Conservation (phyloP, 2,329 filamentous ascomycete genomes). For the Cercospora berteroae region DNA sequence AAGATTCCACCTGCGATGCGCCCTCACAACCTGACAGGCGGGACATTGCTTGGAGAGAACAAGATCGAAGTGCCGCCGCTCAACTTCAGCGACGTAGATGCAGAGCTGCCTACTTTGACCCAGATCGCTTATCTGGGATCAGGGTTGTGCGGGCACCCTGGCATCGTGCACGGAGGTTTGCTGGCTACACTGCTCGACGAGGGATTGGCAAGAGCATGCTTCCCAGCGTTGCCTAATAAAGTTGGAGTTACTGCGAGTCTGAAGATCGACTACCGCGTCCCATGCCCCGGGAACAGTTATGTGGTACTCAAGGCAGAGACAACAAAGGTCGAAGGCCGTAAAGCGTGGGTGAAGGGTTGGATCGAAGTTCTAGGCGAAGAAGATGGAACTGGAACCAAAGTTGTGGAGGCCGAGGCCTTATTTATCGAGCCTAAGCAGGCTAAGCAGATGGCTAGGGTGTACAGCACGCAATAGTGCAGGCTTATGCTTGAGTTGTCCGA, state of each 20-base stretch:
- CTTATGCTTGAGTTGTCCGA: not conserved
- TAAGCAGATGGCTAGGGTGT: conserved; percentile 45
- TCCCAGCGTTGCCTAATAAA: conserved; percentile 81
- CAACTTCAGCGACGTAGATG: conserved; percentile 64
- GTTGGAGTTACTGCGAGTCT: conserved; percentile 84
- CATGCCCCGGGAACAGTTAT: conserved; percentile 71
- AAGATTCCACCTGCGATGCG: conserved; percentile 74
- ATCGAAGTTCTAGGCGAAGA: conserved; percentile 71
- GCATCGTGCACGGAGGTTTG: conserved; percentile 85
- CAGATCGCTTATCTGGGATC: conserved; percentile 74
- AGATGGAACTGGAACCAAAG: conserved; percentile 56
- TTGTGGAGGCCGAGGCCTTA: conserved; percentile 80
- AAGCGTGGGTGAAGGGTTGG: conserved; percentile 87
- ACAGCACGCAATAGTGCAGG: conserved; percentile 20
- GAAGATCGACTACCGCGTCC: conserved; percentile 76
- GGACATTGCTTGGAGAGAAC: conserved; percentile 70
- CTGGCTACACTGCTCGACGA: conserved; percentile 93
- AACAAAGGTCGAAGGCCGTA: conserved; percentile 82
- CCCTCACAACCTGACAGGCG: conserved; percentile 74
- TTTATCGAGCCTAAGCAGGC: conserved; percentile 88
- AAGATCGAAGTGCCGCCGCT: conserved; percentile 79
- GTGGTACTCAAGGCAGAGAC: conserved; percentile 78
- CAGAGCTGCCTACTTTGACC: conserved; percentile 57
- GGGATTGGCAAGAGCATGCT: conserved; percentile 81
- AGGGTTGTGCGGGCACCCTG: conserved; percentile 83